phyloP scores from a whole-genome alignment of 768 basidiomycete species.

The Lentinula raphanica region DNA sequence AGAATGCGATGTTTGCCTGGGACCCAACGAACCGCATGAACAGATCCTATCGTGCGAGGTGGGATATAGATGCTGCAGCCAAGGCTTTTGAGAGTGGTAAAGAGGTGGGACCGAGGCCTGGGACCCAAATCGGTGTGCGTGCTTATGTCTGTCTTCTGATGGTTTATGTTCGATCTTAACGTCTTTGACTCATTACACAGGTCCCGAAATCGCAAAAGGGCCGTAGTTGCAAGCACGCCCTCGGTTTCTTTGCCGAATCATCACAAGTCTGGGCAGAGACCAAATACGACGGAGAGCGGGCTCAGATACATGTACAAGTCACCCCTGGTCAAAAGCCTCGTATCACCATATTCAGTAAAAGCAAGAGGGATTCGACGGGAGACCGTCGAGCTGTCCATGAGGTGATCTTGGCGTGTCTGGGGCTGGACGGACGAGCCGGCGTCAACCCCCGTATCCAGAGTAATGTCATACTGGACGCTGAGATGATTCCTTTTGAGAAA shows the following conservation, averaged over 20 bases:
- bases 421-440: conserved; percentile 23
- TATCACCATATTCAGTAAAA: conserved; percentile 86
- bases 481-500: conserved; percentile 83
- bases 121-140: conserved; percentile 58
- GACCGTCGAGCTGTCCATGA: conserved; percentile 66
- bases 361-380: conserved; percentile 72
- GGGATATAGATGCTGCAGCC: conserved; percentile 55
- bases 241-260: conserved; percentile 36
- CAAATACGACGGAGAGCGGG: conserved; percentile 94
- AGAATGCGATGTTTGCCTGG: conserved; percentile 70
- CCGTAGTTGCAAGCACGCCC: conserved; percentile 49
- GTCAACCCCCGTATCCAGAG: conserved; percentile 23
- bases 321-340: conserved; percentile 26
- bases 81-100: conserved; percentile 33
- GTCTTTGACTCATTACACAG: conserved; percentile 24
- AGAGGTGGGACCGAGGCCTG: conserved; percentile 39
- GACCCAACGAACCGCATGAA: conserved; percentile 53
- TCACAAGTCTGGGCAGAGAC: conserved; percentile 77
- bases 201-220: conserved; percentile 85
- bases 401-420: conserved; percentile 58
- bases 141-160: neutral
- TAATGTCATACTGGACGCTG: conserved; percentile 69
- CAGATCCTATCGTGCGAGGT: conserved; percentile 46
- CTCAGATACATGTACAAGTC: conserved; percentile 81
- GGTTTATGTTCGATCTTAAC: neutral